Base-by-base conservation (phyloP, 371 early-diverging fungal species). In the Mucor racemosus region DNA sequence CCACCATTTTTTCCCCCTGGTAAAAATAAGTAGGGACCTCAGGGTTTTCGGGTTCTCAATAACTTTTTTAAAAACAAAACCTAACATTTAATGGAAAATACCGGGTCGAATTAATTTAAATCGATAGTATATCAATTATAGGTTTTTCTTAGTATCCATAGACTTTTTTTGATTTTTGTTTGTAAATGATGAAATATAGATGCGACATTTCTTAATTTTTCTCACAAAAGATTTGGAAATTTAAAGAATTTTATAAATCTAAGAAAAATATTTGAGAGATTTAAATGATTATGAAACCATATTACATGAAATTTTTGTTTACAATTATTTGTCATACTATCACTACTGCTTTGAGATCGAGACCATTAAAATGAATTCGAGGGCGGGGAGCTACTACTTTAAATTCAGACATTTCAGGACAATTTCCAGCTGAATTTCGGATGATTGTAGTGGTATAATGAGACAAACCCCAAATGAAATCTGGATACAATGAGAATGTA, bases 41-140 rank as follows among this genome's bases (percentile, higher is more conserved):
- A 66, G 66, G 66, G 66, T 66, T 57, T 46, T 46, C 40, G 60
- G 59, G 14, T 39, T 33, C 59, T 62, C 41, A 31, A 62, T 31
- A 31, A 26, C 4, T 4, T 4, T 7, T 8, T 1, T 2, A 17
- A 50, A 26, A 50, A 9, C 4, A 8, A 10, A 48, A 48, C 21
- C 11, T 48, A 48, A n/a, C 44, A 15, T 17, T 17, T 26, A 4
- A 19, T 26, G 50, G 50, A 26, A 50, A 50, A 19, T 50, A 50
- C 4, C 50, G 26, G 50, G 50, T 50, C 19, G 50, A 26, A 11
- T 50, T 50, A 6, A 19, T 50, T 21, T 8, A 19, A 50, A 10
- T 41, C 26, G 8, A 7, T 21, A 26, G 26, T 3, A 26, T 1
- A 26, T 26, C 3, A 26, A 26, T n/a, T n/a, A n/a, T n/a, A n/a